Percentiles rank a stretch among this genome's conserved stretches.
These are phyloP conservation scores for Aspergillus sp. DNA, from an alignment of 2,329 filamentous ascomycete species.

Conservation along the genomic window DNA sequence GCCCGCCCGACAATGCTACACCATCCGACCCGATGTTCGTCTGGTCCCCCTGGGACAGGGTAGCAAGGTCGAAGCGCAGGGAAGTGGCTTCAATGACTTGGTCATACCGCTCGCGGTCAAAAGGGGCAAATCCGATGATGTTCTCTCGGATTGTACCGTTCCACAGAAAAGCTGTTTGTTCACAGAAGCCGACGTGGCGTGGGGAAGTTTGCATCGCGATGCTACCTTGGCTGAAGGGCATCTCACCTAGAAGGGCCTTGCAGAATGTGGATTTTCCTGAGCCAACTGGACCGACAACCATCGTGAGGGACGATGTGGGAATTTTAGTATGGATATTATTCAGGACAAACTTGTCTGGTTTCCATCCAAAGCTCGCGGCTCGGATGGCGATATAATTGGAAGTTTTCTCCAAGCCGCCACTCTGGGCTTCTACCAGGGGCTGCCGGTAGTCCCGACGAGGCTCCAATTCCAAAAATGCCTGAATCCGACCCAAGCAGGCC, in stretches of 20 bases:
- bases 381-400: no score
- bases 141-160: constrained; percentile 17
- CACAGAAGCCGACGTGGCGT: constrained; percentile 13
- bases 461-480: no score
- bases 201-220: background rate
- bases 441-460: no score
- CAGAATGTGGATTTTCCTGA: constrained; percentile 23
- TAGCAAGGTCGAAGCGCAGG: background rate
- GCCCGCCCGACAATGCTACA: background rate
- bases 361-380: background rate
- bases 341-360: background rate
- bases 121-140: constrained; percentile 25
- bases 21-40: background rate
- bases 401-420: no score
- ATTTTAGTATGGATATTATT: background rate
- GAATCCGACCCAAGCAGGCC: no score
- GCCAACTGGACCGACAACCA: constrained; percentile 30
- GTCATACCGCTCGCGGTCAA: constrained; percentile 26
- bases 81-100: constrained; percentile 15
- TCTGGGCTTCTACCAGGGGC: no score
- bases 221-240: constrained; percentile 1
- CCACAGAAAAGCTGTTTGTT: constrained; percentile 18
- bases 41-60: background rate
- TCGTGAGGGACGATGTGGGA: constrained; percentile 13
- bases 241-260: constrained; percentile 21